Conservation (phyloP, 768 basidiomycete genomes). For the Lyophyllum atratum region DNA sequence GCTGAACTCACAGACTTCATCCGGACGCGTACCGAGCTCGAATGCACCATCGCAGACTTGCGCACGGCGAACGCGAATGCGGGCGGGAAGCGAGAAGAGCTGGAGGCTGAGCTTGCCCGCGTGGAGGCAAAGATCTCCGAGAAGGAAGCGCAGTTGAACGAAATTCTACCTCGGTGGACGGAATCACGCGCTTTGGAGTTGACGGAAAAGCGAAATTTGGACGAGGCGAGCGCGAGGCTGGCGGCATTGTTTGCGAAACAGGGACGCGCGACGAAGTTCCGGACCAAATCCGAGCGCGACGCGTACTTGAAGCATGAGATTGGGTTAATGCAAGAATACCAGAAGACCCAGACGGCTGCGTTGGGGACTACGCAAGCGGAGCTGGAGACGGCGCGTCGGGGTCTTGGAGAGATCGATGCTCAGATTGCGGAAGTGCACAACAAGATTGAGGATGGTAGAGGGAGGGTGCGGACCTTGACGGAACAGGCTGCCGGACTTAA, state of each 20-base stretch:
- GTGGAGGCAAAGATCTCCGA: slow-evolving; percentile 62
- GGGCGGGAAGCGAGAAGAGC: slow-evolving; percentile 60
- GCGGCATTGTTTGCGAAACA: slow-evolving; percentile 86
- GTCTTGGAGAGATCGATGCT: slow-evolving; percentile 58
- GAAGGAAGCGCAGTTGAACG: slow-evolving; percentile 63
- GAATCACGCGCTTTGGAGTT: slow-evolving; percentile 49
- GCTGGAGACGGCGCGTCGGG: slow-evolving; percentile 45
- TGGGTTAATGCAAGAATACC: slow-evolving; percentile 61
- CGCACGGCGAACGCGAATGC: slow-evolving; percentile 64
- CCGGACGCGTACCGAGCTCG: slow-evolving; percentile 81
- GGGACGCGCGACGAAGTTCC: slow-evolving; percentile 84
- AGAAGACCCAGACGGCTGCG: slow-evolving; percentile 54
- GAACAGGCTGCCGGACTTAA: slow-evolving; percentile 64
- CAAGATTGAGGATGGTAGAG: slow-evolving; percentile 67
- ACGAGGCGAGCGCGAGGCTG: slow-evolving; percentile 71
- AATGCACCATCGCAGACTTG: slow-evolving; percentile 82
- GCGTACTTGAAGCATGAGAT: slow-evolving; percentile 82
- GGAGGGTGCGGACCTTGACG: slow-evolving; percentile 53
- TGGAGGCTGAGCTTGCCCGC: slow-evolving; percentile 64
- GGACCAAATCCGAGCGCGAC: slow-evolving; percentile 83
- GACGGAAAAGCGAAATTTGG: slow-evolving; percentile 66
- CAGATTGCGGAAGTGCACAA: slow-evolving; percentile 57
- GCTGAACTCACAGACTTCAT: slow-evolving; percentile 86
- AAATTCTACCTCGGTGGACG: slow-evolving; percentile 73
- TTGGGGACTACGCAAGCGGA: slow-evolving; percentile 56